Base-by-base conservation (phyloP, 306 rosid species). In the Corylus heterophylla region DNA sequence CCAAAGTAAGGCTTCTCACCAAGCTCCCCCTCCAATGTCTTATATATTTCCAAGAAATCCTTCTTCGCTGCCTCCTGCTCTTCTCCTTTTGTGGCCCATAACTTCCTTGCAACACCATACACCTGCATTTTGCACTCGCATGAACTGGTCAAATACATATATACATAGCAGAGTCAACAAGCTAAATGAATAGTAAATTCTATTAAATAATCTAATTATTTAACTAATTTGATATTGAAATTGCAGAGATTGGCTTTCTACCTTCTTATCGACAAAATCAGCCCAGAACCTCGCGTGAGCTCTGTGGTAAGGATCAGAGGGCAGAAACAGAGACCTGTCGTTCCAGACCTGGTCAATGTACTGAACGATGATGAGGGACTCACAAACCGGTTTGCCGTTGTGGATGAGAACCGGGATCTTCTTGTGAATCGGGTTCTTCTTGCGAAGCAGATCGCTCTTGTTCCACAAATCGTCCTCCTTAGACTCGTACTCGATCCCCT, bases 321-420 rank as follows among this genome's bases (percentile, higher is more conserved):
- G 87, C 29, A 83, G 54, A 61, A 79, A 69, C 4, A 85, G 85
- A 54, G 71, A 58, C 5, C 0, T 52, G 4, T 79, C 25, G 2
- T 74, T 84, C 88, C 88, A 87, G 22, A 82, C 62, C 25, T 84
- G 85, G 18, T 87, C 90, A 50, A 82, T 82, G 52, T 79, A 84
- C 74, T 84, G 74, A 62, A 84, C 79, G 20, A 74, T 76, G 25
- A 69, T 69, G 3, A 79, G 83, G 2, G 90, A 87, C 5, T 87
- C 88, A 31, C 74, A 76, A 14, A 31, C 35, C 35, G 35, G 35
- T 31, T 31, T 31, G 0, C 35, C 35, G 35, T 31, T 31, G 35
- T 31, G 35, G 35, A 31, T 2, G 35, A 31, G 35, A 31, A 31
- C 35, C 2, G 35, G 35, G 35, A 31, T 31, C 76, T 84, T 84